Conservation (phyloP, 352 stramenopile genomes). For the Ophiocytium majus region DNA sequence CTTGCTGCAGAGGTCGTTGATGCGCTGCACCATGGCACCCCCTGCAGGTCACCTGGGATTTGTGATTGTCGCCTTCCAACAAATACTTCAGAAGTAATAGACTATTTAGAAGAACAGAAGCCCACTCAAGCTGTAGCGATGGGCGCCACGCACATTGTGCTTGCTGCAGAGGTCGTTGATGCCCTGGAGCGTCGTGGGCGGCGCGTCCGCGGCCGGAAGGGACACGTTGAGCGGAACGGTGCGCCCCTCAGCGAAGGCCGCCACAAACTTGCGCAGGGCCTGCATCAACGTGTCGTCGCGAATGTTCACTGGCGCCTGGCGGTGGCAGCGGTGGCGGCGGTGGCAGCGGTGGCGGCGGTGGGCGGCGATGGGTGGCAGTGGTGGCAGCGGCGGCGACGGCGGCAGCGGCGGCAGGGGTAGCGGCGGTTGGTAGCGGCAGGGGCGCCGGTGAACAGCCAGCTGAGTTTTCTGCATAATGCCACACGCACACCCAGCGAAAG, state of each 20-base stretch:
- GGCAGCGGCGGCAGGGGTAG: too few species aligned
- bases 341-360: too few species aligned
- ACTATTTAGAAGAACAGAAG: not conserved
- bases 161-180: constrained; percentile 16
- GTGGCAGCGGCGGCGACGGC: too few species aligned
- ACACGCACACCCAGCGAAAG: too few species aligned
- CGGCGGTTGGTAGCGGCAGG: too few species aligned
- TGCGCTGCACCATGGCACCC: not conserved
- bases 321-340: too few species aligned
- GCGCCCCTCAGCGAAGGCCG: not conserved
- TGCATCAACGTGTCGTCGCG: not conserved
- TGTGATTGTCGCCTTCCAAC: too few species aligned
- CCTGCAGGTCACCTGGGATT: too few species aligned
- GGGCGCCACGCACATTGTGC: not conserved
- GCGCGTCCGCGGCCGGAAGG: not conserved
- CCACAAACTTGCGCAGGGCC: not conserved
- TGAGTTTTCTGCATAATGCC: too few species aligned
- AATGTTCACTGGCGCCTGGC: constrained; percentile 17
- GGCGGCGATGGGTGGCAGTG: too few species aligned
- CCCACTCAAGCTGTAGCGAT: not conserved
- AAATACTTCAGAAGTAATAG: too few species aligned
- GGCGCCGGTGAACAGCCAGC: too few species aligned
- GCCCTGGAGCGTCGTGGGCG: not conserved
- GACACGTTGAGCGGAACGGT: constrained; percentile 1
- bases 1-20: constrained; percentile 18